phyloP scores from a whole-genome alignment of 148 eudicot species.

The Silene latifolia region DNA sequence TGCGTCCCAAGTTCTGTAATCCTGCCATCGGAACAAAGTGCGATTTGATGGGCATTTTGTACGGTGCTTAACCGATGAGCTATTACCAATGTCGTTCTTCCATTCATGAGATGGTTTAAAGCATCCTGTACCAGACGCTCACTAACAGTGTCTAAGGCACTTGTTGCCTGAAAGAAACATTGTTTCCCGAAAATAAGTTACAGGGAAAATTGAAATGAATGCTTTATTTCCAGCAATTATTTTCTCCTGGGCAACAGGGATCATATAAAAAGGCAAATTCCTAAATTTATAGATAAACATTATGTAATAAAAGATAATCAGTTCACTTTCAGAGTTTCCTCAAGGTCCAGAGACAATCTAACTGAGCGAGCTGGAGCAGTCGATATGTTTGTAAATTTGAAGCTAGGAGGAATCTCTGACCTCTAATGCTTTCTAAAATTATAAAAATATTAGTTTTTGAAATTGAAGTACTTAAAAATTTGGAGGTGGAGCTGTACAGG shows the following conservation, averaged over 20 bases:
- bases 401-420: background rate
- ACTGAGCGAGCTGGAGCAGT: background rate
- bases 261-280: background rate
- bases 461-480: background rate
- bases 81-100: slow-evolving; percentile 92
- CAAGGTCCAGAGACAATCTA: background rate
- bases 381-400: background rate
- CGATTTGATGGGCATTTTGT: slow-evolving; percentile 94
- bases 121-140: slow-evolving; percentile 92
- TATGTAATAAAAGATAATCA: background rate
- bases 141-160: slow-evolving; percentile 89
- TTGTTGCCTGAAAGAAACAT: slow-evolving; percentile 67
- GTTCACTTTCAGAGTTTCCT: background rate
- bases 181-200: background rate
- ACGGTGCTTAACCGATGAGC: slow-evolving; percentile 99
- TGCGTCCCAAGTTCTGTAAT: slow-evolving; percentile 91
- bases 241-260: background rate
- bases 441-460: background rate
- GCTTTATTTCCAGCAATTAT: background rate
- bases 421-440: background rate
- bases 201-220: background rate
- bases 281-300: background rate
- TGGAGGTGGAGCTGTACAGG: background rate
- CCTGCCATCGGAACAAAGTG: slow-evolving; percentile 81
- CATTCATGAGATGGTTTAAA: slow-evolving; percentile 81